phyloP scores from a whole-genome alignment of 306 rosid species.

The Sphenostylis stenocarpa region DNA sequence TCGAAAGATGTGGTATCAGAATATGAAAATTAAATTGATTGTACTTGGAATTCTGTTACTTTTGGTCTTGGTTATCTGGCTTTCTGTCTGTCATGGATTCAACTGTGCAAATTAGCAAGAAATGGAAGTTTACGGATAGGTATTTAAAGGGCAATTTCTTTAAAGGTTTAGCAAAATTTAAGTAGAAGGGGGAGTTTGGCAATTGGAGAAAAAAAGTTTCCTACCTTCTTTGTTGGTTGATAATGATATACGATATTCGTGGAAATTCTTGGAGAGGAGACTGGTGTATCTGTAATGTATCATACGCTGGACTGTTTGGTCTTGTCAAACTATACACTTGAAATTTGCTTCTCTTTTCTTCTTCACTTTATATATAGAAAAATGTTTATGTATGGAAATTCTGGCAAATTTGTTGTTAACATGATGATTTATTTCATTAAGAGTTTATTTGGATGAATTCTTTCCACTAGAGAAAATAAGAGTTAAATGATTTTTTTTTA shows the following conservation, averaged over 20 bases:
- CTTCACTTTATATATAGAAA: slow-evolving; percentile 26
- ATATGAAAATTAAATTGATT: slow-evolving; percentile 90
- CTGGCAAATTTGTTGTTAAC: not conserved
- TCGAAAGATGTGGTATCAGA: slow-evolving; percentile 95
- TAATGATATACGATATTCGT: slow-evolving; percentile 3
- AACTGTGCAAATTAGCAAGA: slow-evolving; percentile 70
- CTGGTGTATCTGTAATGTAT: slow-evolving; percentile 20
- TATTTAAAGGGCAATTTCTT: slow-evolving; percentile 16
- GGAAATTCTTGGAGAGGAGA: slow-evolving; percentile 18
- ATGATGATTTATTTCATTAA: not conserved
- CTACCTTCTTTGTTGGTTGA: slow-evolving; percentile 36
- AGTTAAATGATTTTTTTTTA: too few species aligned
- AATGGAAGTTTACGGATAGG: slow-evolving; percentile 29
- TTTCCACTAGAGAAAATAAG: too few species aligned
- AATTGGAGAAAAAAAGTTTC: slow-evolving; percentile 19
- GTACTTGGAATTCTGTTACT: slow-evolving; percentile 74
- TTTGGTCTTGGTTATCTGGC: slow-evolving; percentile 79
- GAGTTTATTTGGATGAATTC: too few species aligned
- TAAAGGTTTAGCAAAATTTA: slow-evolving; percentile 22
- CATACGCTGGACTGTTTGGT: slow-evolving; percentile 33
- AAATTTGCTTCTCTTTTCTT: slow-evolving; percentile 29
- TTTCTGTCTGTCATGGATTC: slow-evolving; percentile 87
- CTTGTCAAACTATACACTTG: slow-evolving; percentile 39
- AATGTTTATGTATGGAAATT: slow-evolving; percentile 2
- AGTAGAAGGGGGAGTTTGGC: slow-evolving; percentile 34